phyloP scores from a whole-genome alignment of 2,329 filamentous ascomycete genomes.

The Hypoxylon sp. region DNA sequence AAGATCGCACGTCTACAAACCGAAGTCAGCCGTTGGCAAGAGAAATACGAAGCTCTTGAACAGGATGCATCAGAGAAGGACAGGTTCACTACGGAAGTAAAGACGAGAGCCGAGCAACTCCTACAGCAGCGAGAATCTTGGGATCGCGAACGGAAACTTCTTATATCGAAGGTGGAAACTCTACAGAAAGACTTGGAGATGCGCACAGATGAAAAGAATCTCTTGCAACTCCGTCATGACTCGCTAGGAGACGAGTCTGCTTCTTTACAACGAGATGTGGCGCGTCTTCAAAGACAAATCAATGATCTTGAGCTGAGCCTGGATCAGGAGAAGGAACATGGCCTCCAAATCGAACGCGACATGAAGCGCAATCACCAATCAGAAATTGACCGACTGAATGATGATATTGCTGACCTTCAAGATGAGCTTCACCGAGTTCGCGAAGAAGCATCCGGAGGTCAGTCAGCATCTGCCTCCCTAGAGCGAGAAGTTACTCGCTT shows the following conservation, averaged over 20 bases:
- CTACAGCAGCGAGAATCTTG: conserved; percentile 61
- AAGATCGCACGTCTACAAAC: conserved; percentile 76
- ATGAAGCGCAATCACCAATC: conserved; percentile 67
- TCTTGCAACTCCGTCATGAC: conserved; percentile 79
- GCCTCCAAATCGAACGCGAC: conserved; percentile 72
- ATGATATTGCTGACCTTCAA: conserved; percentile 64
- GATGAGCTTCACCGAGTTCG: conserved; percentile 58
- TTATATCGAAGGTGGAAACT: conserved; percentile 67
- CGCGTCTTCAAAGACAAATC: conserved; percentile 63
- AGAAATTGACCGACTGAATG: conserved; percentile 66
- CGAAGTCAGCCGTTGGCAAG: conserved; percentile 70
- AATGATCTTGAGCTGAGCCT: conserved; percentile 65
- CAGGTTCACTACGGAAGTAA: conserved; percentile 63
- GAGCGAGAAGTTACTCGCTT: conserved; percentile 46
- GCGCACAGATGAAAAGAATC: conserved; percentile 75
- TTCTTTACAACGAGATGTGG: conserved; percentile 76
- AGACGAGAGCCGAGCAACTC: conserved; percentile 61
- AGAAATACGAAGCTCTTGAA: conserved; percentile 67
- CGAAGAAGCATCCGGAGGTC: conserved; percentile 43
- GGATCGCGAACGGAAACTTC: conserved; percentile 58
- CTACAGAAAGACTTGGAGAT: conserved; percentile 72
- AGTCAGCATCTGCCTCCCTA: conserved; percentile 45
- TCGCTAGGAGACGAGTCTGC: conserved; percentile 75
- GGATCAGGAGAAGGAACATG: conserved; percentile 69
- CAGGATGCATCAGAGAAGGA: conserved; percentile 65